Conservation (phyloP, 1,139 yeast species). For the Hansenula lynferdii region DNA sequence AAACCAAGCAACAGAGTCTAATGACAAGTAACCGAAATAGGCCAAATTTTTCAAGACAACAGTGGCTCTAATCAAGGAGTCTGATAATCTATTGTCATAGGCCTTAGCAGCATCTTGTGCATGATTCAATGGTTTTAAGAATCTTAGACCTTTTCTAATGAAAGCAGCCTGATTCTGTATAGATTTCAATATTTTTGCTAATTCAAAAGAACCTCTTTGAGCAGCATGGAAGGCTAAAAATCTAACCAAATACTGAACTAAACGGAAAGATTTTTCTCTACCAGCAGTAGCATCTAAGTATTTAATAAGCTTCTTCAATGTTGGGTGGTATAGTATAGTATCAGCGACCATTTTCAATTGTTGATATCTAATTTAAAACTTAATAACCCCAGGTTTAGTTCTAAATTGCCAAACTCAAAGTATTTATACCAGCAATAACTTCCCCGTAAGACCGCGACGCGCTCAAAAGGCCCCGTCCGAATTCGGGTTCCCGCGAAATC, state of each 20-base stretch:
- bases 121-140: constrained; percentile 78
- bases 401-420: no score
- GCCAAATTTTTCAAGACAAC: constrained; percentile 66
- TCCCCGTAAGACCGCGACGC: neutral
- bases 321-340: constrained; percentile 69
- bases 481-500: no score
- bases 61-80: constrained; percentile 53
- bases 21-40: constrained; percentile 66
- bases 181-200: constrained; percentile 45
- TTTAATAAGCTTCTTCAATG: constrained; percentile 55
- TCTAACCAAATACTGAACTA: constrained; percentile 77
- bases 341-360: constrained; percentile 55
- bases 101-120: constrained; percentile 65
- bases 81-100: constrained; percentile 67
- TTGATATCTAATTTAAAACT: no score
- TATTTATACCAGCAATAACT: neutral
- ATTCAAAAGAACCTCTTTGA: constrained; percentile 52
- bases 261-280: constrained; percentile 75
- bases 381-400: no score
- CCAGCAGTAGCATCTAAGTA: constrained; percentile 67
- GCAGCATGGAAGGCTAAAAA: constrained; percentile 61
- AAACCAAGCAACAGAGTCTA: constrained; percentile 72
- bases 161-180: constrained; percentile 58
- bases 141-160: constrained; percentile 80
- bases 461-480: constrained; percentile 1